Evolutionary conservation across 306 rosid species (phyloP).

Genomic region (Alnus rubra): DNA sequence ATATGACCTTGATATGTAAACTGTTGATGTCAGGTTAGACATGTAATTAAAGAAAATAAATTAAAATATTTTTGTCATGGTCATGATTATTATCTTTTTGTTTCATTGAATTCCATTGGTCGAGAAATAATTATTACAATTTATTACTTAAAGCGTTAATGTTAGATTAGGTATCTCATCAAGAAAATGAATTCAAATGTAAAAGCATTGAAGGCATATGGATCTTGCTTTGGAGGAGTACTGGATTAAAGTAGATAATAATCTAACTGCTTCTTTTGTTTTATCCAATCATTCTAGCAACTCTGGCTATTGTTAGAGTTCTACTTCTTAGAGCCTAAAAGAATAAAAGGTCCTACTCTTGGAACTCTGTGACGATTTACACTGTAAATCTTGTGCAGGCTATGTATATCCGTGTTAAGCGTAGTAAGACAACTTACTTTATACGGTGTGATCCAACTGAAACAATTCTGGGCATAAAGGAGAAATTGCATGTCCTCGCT

Average conservation of each 20-base stretch:
- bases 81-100: background rate
- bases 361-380: constrained; percentile 7
- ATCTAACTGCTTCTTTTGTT: background rate
- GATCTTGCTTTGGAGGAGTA: background rate
- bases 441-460: constrained; percentile 91
- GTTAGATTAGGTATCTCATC: background rate
- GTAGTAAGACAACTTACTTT: constrained; percentile 80
- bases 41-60: background rate
- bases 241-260: background rate
- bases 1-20: background rate
- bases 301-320: background rate
- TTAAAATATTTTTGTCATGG: background rate
- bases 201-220: constrained; percentile 1
- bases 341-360: background rate
- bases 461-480: constrained; percentile 69
- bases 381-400: constrained; percentile 45
- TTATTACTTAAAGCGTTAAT: background rate
- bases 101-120: background rate
- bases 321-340: background rate
- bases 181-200: background rate
- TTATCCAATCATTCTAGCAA: background rate
- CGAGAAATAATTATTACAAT: background rate
- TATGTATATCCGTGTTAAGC: constrained; percentile 89
- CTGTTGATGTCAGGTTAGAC: background rate
- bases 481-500: constrained; percentile 66